Evolutionary conservation across 257 asterid species (phyloP).

Genomic region (Nicotiana tabacum): DNA sequence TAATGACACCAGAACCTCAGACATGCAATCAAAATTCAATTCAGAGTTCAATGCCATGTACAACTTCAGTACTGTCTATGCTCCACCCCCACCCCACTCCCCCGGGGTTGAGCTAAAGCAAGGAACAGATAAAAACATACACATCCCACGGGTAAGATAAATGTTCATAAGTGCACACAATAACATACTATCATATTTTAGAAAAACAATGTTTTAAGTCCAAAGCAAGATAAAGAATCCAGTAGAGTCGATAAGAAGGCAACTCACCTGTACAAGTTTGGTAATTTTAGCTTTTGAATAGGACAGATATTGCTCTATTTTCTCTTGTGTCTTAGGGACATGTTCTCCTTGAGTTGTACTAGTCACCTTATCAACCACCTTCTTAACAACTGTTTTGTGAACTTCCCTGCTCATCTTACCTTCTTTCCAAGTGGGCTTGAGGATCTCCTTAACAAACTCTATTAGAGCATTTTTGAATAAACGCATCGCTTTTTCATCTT

Average conservation of each 20-base stretch:
- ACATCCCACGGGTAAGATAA: not conserved
- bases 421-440: constrained; percentile 95
- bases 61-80: not conserved
- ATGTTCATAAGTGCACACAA: not conserved
- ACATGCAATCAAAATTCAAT: not conserved
- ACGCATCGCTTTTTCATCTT: constrained; percentile 82
- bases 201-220: not conserved
- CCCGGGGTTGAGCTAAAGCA: not conserved
- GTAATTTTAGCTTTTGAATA: constrained; percentile 67
- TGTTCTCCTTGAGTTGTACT: constrained; percentile 61
- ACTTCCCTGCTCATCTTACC: constrained; percentile 89
- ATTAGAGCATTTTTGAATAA: constrained; percentile 70
- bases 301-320: constrained; percentile 67
- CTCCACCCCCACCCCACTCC: not conserved
- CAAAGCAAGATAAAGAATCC: not conserved
- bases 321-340: constrained; percentile 76
- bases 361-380: constrained; percentile 90
- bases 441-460: constrained; percentile 78
- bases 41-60: not conserved
- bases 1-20: not conserved
- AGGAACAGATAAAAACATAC: not conserved
- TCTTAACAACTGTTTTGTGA: constrained; percentile 87
- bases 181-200: not conserved
- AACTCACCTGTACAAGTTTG: constrained; percentile 83
- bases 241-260: not conserved